Evolutionary conservation across 805 yeast genomes (phyloP).

Genomic region (Lachancea sp.): DNA sequence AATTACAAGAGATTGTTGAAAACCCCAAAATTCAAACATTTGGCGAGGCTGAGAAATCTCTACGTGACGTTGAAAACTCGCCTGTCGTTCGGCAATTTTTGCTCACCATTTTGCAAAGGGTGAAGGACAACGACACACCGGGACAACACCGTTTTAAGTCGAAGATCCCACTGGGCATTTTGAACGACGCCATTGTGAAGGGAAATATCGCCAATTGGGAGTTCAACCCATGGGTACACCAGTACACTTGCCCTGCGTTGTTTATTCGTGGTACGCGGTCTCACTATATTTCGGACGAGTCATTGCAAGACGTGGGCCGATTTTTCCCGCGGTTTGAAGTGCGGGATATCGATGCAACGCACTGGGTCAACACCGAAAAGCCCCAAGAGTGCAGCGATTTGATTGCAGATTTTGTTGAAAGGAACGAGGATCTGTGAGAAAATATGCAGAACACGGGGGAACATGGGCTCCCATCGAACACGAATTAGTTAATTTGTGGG

Average conservation of each 20-base stretch:
- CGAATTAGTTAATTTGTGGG: too few species aligned
- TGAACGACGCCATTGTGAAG: slow-evolving; percentile 57
- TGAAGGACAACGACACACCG: slow-evolving; percentile 13
- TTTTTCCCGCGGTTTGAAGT: slow-evolving; percentile 76
- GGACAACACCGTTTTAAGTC: slow-evolving; percentile 24
- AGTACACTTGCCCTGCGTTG: slow-evolving; percentile 67
- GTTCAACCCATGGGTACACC: slow-evolving; percentile 44
- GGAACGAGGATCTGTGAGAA: slow-evolving; percentile 29
- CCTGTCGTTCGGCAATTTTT: slow-evolving; percentile 67
- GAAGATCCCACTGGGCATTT: slow-evolving; percentile 60
- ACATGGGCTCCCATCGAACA: background rate
- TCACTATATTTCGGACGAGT: slow-evolving; percentile 76
- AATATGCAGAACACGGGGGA: background rate
- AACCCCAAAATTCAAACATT: slow-evolving; percentile 39
- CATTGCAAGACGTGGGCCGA: slow-evolving; percentile 60
- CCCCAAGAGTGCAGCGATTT: slow-evolving; percentile 66
- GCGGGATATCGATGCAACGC: slow-evolving; percentile 76
- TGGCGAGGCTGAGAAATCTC: slow-evolving; percentile 60
- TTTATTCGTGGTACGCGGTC: slow-evolving; percentile 77
- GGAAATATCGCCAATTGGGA: slow-evolving; percentile 76
- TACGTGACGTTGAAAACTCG: slow-evolving; percentile 57
- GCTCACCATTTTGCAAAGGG: slow-evolving; percentile 38
- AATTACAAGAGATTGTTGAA: slow-evolving; percentile 52
- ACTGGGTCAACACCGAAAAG: slow-evolving; percentile 87
- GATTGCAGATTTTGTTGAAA: slow-evolving; percentile 57